Evolutionary conservation across 345 rosid genomes (phyloP).

Genomic region (Salix udensis): DNA sequence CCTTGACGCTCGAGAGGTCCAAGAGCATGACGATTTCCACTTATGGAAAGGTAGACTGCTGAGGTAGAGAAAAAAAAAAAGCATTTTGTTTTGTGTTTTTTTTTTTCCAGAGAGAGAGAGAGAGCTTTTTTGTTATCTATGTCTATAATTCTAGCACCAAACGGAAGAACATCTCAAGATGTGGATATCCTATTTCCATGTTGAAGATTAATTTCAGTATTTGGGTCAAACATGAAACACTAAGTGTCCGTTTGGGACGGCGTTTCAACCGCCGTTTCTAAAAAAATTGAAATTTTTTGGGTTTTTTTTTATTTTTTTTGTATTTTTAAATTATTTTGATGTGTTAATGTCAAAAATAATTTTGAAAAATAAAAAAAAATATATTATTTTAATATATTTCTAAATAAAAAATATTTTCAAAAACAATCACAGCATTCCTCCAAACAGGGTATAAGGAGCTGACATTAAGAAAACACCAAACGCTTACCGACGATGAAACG

Average conservation of each 20-base stretch:
- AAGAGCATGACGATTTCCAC: neutral
- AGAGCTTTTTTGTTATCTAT: neutral
- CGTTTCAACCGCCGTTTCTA: too few relatives aligned
- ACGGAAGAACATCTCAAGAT: neutral
- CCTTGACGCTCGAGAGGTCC: neutral
- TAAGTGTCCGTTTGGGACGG: too few relatives aligned
- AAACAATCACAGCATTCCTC: too few relatives aligned
- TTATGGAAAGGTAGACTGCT: neutral
- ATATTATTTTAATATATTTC: too few relatives aligned
- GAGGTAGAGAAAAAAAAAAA: neutral
- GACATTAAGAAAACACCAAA: too few relatives aligned
- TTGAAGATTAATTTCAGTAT: neutral
- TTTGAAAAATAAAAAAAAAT: too few relatives aligned
- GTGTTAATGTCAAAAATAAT: too few relatives aligned
- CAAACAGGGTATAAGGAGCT: neutral
- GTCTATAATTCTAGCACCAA: neutral
- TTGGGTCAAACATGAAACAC: slow-evolving; percentile 13
- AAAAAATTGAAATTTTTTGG: too few relatives aligned
- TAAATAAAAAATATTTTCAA: too few relatives aligned
- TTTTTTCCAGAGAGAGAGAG: neutral
- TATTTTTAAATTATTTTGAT: too few relatives aligned
- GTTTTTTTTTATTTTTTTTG: too few relatives aligned
- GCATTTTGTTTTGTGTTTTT: neutral
- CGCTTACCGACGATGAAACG: neutral
- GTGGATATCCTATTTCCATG: neutral